Base-by-base conservation (phyloP, 2,329 filamentous ascomycete genomes). In the Trichoderma atrobrunneum region DNA sequence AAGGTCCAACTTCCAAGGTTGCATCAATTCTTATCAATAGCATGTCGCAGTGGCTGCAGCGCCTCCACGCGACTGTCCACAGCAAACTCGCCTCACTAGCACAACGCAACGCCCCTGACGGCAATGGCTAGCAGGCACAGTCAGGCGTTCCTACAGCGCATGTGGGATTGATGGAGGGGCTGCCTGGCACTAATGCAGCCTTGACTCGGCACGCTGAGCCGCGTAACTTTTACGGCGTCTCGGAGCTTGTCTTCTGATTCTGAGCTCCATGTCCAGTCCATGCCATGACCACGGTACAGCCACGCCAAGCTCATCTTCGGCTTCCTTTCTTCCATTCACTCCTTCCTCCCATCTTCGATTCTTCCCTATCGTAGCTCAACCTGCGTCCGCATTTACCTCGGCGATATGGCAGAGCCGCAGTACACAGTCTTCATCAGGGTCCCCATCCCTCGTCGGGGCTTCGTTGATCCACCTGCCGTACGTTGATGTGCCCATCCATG, bases 381-480 rank as follows among this genome's bases (percentile, higher is more conserved):
- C 7, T 51, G 43, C 43, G n/a, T 21, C 43, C 43, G 1, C 10
- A n/a, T 21, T 21, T 12, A 11, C 43, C n/a, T 39, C 11, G 51
- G 18, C 61, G 28, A 34, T 71, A 84, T 84, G 82, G 74, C 88
- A 82, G 86, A 89, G 69, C 86, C 87, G 57, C 85, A 81, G 43
- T 91, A 89, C 80, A 97, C 93, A 16, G 91, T 97, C 73, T 93
- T 97, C 78, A 89, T 99, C 74, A 89, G 95, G 74, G 88, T 98
- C n/a, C 96, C 96, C 28, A 97, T 97, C 78, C 89, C 92, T 43
- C 89, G 96, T 71, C 92, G 92, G 54, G 90, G 93, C 77, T 99
- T 99, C 83, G 88, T 95, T 74, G 95, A 99, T 82, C 96, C 96
- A 72, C 92, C 93, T 61, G 91, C 92, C 75, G 95, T 95, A 87